Evolutionary conservation across 2,329 filamentous ascomycete genomes (phyloP).

Genomic region (Trichoderma semiorbis): DNA sequence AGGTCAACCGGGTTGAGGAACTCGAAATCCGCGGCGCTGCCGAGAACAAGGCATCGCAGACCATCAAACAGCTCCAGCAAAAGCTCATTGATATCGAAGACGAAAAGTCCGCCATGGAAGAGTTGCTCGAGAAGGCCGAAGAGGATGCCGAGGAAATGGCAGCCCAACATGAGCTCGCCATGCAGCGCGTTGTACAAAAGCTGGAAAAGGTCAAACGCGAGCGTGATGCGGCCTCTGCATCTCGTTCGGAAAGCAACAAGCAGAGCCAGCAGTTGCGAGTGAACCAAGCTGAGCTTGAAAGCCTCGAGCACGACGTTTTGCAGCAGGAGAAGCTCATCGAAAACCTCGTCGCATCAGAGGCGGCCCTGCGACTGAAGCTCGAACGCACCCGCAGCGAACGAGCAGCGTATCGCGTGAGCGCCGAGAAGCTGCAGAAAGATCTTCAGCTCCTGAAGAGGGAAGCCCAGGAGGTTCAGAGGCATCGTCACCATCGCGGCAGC

Average conservation of each 20-base stretch:
- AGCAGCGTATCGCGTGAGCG: conserved; percentile 51
- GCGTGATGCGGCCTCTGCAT: conserved; percentile 35
- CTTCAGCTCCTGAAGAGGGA: conserved; percentile 43
- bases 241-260: conserved; percentile 42
- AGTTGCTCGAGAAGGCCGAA: conserved; percentile 54
- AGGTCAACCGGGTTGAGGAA: conserved; percentile 70
- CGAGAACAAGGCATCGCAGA: conserved; percentile 43
- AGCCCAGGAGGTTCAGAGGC: conserved; percentile 20
- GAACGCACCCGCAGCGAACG: conserved; percentile 66
- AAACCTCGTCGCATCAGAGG: conserved; percentile 52
- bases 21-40: conserved; percentile 56
- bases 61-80: conserved; percentile 47
- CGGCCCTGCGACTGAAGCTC: conserved; percentile 62
- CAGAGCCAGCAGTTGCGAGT: conserved; percentile 60
- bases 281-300: conserved; percentile 61
- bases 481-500: conserved; percentile 27
- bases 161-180: conserved; percentile 41
- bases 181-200: conserved; percentile 46
- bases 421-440: conserved; percentile 53
- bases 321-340: conserved; percentile 66
- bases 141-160: conserved; percentile 48
- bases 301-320: conserved; percentile 68
- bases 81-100: conserved; percentile 58
- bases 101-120: conserved; percentile 40
- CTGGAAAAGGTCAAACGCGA: conserved; percentile 51